Conservation (phyloP, 73 alveolate species). For the Halteria grandinella region DNA sequence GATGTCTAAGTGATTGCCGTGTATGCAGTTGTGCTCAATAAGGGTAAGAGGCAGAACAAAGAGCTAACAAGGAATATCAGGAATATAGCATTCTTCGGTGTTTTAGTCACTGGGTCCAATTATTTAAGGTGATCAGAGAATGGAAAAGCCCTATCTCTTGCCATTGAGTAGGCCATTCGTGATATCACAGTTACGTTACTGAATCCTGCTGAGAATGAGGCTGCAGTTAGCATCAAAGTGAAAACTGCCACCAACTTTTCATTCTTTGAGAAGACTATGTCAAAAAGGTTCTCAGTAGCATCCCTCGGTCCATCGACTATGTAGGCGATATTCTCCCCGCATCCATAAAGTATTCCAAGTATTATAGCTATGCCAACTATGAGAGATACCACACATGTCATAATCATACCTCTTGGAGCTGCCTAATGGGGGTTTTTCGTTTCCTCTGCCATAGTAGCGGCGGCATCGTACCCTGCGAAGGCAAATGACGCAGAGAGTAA, state of each 20-base stretch:
- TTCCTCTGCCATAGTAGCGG: slow-evolving; percentile 44
- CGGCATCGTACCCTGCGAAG: slow-evolving; percentile 41
- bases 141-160: no score
- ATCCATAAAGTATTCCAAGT: slow-evolving; percentile 18
- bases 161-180: no score
- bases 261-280: not conserved
- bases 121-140: no score
- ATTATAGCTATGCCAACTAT: slow-evolving; percentile 6
- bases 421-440: slow-evolving; percentile 2
- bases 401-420: slow-evolving; percentile 38
- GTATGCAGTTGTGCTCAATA: slow-evolving; percentile 15
- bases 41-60: slow-evolving; percentile 25
- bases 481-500: slow-evolving; percentile 19
- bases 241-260: not conserved
- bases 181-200: no score
- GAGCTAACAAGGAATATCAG: no score
- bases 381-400: not conserved
- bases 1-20: slow-evolving; percentile 21
- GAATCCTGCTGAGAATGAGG: no score
- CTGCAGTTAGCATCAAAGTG: not conserved
- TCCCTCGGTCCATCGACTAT: slow-evolving; percentile 15
- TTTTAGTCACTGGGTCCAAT: no score
- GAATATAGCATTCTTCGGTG: no score
- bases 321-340: not conserved
- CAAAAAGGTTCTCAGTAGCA: slow-evolving; percentile 15